Conservation (phyloP, 805 yeast genomes). For the Saccharomycopsis oosterbeekiorum region DNA sequence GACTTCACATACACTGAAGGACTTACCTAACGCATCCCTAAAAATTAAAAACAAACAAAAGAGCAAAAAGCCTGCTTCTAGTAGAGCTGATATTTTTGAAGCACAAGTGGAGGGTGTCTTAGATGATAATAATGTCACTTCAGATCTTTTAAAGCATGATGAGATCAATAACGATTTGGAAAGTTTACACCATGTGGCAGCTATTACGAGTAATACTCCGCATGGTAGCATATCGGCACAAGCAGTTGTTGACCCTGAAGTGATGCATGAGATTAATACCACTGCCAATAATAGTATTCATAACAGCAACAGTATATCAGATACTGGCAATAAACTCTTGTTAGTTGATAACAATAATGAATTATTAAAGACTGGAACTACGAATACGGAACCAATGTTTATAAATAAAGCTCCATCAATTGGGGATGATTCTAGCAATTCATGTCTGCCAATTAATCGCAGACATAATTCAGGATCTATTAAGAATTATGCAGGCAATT, state of each 20-base stretch:
- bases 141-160: not conserved
- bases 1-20: not conserved
- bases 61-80: conserved; percentile 41
- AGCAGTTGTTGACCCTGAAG: not conserved
- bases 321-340: not conserved
- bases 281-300: not conserved
- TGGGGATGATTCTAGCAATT: not conserved
- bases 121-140: conserved; percentile 5
- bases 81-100: conserved; percentile 89
- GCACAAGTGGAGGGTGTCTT: conserved; percentile 89
- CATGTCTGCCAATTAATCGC: not conserved
- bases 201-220: not conserved
- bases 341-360: not conserved
- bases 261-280: not conserved
- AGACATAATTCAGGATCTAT: not conserved
- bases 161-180: conserved; percentile 1
- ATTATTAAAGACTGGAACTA: not conserved
- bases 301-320: not conserved
- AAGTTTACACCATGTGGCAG: not conserved
- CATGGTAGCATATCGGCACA: not conserved
- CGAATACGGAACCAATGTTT: not conserved
- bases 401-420: not conserved
- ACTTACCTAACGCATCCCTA: not conserved
- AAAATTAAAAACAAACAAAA: conserved; percentile 9
- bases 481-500: not conserved